Evolutionary conservation across 768 basidiomycete genomes (phyloP).

Genomic region (Rickenella mellea): DNA sequence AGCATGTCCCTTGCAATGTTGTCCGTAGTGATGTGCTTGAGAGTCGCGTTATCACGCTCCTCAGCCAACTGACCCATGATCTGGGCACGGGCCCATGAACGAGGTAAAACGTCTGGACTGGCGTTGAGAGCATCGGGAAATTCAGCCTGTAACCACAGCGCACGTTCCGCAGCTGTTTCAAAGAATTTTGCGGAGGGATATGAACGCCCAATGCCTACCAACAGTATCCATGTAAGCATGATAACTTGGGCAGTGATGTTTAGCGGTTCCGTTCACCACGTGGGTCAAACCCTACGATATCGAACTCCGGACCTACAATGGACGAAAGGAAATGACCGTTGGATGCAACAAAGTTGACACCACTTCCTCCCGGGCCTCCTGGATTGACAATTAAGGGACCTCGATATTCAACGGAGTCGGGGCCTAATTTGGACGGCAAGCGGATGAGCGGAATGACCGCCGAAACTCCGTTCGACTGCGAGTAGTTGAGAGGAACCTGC

Average conservation of each 20-base stretch:
- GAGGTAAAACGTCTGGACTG: too few relatives aligned
- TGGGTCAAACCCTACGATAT: conserved; percentile 20
- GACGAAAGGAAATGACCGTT: conserved; percentile 3
- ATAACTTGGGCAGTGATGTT: too few relatives aligned
- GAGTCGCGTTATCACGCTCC: conserved; percentile 1
- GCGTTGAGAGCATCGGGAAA: too few relatives aligned
- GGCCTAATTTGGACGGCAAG: conserved; percentile 10
- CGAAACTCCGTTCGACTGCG: conserved; percentile 6
- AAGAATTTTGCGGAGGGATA: too few relatives aligned
- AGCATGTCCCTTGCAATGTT: conserved; percentile 13
- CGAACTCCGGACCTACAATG: conserved; percentile 14
- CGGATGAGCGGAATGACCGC: conserved; percentile 19
- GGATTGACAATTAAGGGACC: conserved; percentile 24
- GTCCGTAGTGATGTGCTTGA: conserved; percentile 10
- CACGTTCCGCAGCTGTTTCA: too few relatives aligned
- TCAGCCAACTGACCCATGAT: too few relatives aligned
- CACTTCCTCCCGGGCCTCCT: conserved; percentile 15
- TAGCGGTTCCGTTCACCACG: too few relatives aligned
- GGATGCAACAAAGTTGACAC: conserved; percentile 11
- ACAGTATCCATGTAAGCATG: too few relatives aligned
- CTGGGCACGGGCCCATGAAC: too few relatives aligned
- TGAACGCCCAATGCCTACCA: too few relatives aligned
- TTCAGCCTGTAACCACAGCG: too few relatives aligned
- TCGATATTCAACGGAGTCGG: conserved; percentile 10
- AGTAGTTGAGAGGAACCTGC: conserved; percentile 22